Evolutionary conservation across 192 early-diverging fungal genomes (phyloP).

Genomic region (Backusella australiensis): DNA sequence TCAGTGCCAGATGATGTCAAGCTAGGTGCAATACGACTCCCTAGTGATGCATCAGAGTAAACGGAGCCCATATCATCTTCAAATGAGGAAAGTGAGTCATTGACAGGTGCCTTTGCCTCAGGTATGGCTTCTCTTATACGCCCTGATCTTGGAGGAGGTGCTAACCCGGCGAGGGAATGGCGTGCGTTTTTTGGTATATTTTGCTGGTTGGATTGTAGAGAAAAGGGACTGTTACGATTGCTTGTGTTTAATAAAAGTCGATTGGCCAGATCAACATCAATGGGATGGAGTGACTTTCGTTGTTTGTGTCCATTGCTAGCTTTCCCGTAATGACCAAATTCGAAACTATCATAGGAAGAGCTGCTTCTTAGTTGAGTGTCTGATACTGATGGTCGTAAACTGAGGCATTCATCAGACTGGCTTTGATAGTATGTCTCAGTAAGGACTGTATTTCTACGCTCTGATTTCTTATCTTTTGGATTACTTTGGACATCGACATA

Average conservation of each 20-base stretch:
- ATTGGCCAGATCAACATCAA: conserved; percentile 25
- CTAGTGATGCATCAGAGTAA: conserved; percentile 10
- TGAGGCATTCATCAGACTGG: not conserved
- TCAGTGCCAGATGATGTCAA: conserved; percentile 19
- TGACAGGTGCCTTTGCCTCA: not conserved
- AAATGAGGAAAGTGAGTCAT: not conserved
- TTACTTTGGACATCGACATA: conserved; percentile 5
- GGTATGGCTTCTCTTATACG: conserved; percentile 7
- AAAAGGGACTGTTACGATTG: not conserved
- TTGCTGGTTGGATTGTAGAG: not conserved
- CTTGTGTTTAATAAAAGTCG: not conserved
- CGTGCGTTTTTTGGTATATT: not conserved
- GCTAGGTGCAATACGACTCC: conserved; percentile 16
- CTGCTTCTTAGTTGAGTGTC: not conserved
- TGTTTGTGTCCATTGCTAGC: not conserved
- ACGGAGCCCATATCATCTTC: conserved; percentile 10
- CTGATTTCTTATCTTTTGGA: not conserved
- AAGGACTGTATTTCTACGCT: not conserved
- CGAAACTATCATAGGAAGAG: not conserved
- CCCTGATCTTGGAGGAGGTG: conserved; percentile 7
- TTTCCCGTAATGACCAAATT: not conserved
- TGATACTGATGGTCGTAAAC: not conserved
- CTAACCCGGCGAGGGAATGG: not conserved
- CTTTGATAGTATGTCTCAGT: not conserved
- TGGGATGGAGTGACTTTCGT: not conserved